Conservation (phyloP, 345 rosid genomes). For the Rhizophora mangle region DNA sequence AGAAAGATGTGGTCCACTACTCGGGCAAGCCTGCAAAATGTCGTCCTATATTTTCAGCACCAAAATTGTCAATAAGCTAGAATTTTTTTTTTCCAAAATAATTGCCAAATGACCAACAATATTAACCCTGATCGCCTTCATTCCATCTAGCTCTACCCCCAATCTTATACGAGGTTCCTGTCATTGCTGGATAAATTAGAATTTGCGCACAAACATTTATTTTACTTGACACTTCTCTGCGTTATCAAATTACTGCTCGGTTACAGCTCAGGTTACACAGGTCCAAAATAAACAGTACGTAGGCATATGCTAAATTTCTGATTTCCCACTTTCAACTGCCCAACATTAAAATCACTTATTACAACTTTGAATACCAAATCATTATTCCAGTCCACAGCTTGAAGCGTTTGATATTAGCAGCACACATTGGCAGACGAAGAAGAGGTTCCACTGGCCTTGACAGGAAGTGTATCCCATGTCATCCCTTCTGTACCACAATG, state of each 20-base stretch:
- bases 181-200: not conserved
- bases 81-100: too few relatives aligned
- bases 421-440: conserved; percentile 14
- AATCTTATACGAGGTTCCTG: not conserved
- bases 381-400: not conserved
- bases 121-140: too few relatives aligned
- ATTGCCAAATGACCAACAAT: too few relatives aligned
- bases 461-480: conserved; percentile 16
- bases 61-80: too few relatives aligned
- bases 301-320: not conserved
- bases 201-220: not conserved
- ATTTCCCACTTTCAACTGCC: not conserved
- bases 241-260: not conserved
- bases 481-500: too few relatives aligned
- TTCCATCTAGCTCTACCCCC: not conserved
- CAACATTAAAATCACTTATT: not conserved
- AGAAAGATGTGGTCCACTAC: too few relatives aligned
- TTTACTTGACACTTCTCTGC: too few relatives aligned
- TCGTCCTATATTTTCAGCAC: too few relatives aligned
- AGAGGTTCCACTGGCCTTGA: conserved; percentile 5
- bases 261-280: not conserved
- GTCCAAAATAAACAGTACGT: not conserved
- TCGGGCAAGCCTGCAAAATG: too few relatives aligned
- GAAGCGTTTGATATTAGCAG: conserved; percentile 6
- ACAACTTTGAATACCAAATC: not conserved